Base-by-base conservation (phyloP, 352 stramenopile genomes). In the Phytophthora idaei region DNA sequence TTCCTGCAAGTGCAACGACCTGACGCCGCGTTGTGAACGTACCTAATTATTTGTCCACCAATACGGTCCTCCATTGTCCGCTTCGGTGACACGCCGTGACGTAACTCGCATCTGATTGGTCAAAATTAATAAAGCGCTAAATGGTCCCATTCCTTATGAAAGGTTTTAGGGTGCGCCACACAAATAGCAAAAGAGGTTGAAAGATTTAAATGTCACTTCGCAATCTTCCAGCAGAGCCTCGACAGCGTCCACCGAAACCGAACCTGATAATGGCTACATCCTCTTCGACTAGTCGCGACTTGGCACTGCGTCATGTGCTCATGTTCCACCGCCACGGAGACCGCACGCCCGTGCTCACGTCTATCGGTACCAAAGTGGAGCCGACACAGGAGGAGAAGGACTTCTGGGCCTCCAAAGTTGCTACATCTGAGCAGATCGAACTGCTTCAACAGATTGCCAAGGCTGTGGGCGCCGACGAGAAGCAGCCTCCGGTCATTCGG, bases 311-410 rank as follows among this genome's bases (percentile, higher is more conserved):
- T 41, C 85, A 95, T 63, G 87, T 91, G 60, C 69, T 95, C 52
- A 69, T 93, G 31, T 90, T 93, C 67, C 85, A 94, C 56, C 87
- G 87, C 56, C 87, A 94, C 54, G 87, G 87, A 52, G 87, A 95
- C 64, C 84, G 87, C 47, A 81, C 85, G 54, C 87, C 87, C 5
- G 79, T 95, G 55, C 74, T 93, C 37, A 83, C 80, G 28, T 62
- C 73, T 27, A 80, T 91, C 42, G 80, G 83, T 31, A 61, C 69
- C 12, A 86, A 87, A 49, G 78, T 83, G 61, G 46, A 65, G 32
- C 80, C 82, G 65, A 87, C 80, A 31, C 57, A 67, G 1, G 73
- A 85, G 31, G 85, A 94, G 57, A 71, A 74, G 42, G 73, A 74
- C 21, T 92, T 90, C 56, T 95, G 85, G 87, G 61, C 45, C 27